Evolutionary conservation across 257 asterid species (phyloP).

Genomic region (Penstemon barbatus): DNA sequence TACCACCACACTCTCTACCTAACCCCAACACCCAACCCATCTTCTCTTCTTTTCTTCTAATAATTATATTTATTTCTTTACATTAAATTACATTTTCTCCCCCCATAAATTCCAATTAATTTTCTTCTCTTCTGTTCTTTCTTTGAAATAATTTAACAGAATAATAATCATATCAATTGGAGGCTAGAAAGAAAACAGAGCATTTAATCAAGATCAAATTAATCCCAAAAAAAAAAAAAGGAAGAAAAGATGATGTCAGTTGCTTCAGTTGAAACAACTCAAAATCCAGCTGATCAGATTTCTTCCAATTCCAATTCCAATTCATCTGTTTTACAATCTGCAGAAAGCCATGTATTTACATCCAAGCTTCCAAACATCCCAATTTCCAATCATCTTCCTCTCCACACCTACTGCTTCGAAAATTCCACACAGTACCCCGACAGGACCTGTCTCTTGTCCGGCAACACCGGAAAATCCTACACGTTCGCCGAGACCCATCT

Average conservation of each 20-base stretch:
- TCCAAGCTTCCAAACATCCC: conserved; percentile 64
- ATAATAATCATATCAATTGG: no score
- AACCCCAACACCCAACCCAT: no score
- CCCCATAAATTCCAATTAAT: no score
- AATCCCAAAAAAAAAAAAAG: conserved; percentile 8
- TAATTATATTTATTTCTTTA: no score
- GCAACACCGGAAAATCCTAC: conserved; percentile 45
- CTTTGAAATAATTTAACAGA: no score
- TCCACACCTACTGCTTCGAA: conserved; percentile 70
- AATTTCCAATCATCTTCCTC: conserved; percentile 56
- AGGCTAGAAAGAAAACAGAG: no score
- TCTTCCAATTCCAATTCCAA: conserved; percentile 14
- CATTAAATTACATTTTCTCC: no score
- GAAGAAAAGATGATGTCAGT: conserved; percentile 31
- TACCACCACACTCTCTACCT: no score
- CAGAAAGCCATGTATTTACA: conserved; percentile 45
- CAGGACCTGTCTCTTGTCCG: conserved; percentile 53
- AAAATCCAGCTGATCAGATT: conserved; percentile 26
- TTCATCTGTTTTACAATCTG: background rate
- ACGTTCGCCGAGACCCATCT: conserved; percentile 59
- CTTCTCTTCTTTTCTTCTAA: no score
- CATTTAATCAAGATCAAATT: conserved; percentile 24
- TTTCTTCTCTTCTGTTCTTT: no score
- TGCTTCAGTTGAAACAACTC: conserved; percentile 37
- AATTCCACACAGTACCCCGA: conserved; percentile 35